Percentiles rank a stretch among this genome's conserved stretches.
phyloP scores from a whole-genome alignment of 768 basidiomycete species.

The Mycena galericulata region DNA sequence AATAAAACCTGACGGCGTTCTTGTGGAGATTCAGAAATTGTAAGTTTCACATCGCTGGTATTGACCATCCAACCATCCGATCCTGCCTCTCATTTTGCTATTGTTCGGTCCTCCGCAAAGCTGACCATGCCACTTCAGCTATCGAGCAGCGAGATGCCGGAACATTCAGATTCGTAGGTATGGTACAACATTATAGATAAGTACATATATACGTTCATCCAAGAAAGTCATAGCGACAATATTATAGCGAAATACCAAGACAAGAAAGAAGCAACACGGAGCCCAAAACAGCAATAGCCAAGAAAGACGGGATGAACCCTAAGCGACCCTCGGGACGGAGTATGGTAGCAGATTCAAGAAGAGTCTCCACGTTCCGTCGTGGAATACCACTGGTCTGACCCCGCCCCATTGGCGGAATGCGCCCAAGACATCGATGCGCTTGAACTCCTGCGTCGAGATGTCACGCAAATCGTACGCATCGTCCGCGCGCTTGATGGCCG shows the following conservation, averaged over 20 bases:
- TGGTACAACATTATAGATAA: too few relatives aligned
- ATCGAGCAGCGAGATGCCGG: too few relatives aligned
- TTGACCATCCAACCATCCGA: too few relatives aligned
- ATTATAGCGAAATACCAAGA: neutral
- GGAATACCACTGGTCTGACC: constrained; percentile 49
- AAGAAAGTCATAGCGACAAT: neutral
- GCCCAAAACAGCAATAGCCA: neutral
- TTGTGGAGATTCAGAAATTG: too few relatives aligned
- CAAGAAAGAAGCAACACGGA: too few relatives aligned
- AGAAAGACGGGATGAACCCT: neutral
- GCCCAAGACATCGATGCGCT: constrained; percentile 64
- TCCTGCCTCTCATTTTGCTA: too few relatives aligned
- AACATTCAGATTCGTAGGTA: neutral
- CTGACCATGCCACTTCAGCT: too few relatives aligned
- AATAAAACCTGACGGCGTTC: constrained; percentile 8
- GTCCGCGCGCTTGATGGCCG: constrained; percentile 50
- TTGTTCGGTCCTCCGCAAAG: too few relatives aligned
- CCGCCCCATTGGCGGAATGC: constrained; percentile 60
- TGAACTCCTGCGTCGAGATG: constrained; percentile 53
- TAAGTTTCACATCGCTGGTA: too few relatives aligned
- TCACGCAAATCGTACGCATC: constrained; percentile 53
- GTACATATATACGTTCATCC: too few relatives aligned
- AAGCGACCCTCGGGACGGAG: constrained; percentile 39
- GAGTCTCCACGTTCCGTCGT: constrained; percentile 57
- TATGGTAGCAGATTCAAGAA: constrained; percentile 59